A percentile compares a stretch with the other conserved stretches of the same genome.
Evolutionary conservation across 192 early-diverging fungal species (phyloP).

Genomic region (Rhizoclosmatium globosum): DNA sequence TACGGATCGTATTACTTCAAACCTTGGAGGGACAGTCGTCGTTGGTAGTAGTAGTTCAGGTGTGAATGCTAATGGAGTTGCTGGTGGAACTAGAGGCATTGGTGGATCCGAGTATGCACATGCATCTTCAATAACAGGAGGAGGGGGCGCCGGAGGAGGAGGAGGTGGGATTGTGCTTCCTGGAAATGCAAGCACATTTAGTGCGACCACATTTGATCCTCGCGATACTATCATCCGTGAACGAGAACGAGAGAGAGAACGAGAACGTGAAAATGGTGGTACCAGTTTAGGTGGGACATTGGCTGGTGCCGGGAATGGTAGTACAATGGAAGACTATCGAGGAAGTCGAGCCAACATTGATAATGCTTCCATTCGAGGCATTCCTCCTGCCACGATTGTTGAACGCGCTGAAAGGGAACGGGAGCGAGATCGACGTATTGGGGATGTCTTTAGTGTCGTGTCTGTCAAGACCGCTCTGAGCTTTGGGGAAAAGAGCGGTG

Average conservation of each 20-base stretch:
- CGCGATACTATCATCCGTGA: background rate
- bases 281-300: background rate
- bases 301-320: background rate
- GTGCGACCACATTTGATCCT: background rate
- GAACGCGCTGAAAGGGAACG: constrained; percentile 34
- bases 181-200: constrained; percentile 8
- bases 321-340: background rate
- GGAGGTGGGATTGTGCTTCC: background rate
- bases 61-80: background rate
- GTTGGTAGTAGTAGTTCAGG: background rate
- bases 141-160: background rate
- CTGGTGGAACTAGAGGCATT: background rate
- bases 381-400: constrained; percentile 37
- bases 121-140: no score
- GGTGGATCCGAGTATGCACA: background rate
- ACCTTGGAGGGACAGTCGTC: background rate
- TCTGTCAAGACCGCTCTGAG: constrained; percentile 22
- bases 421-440: background rate
- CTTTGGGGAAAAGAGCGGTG: constrained; percentile 27
- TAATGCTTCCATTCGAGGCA: constrained; percentile 34
- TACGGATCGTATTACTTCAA: background rate
- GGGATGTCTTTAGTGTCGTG: constrained; percentile 25
- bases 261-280: background rate
- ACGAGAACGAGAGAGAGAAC: background rate
- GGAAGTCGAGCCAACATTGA: background rate